These are phyloP conservation scores for Naumovozyma castellii DNA, from an alignment of 805 yeast genomes.

Conservation along the genomic window DNA sequence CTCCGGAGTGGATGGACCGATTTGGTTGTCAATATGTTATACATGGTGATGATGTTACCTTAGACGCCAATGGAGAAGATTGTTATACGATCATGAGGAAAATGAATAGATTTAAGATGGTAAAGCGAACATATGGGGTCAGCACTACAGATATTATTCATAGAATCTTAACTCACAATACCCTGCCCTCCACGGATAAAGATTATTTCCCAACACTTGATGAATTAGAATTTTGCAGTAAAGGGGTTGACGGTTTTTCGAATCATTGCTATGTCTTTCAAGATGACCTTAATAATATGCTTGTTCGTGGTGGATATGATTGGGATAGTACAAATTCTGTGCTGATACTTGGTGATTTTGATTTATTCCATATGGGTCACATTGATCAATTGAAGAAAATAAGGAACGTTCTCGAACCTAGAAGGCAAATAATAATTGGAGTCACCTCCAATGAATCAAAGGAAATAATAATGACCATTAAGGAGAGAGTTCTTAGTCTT, in stretches of 20 bases:
- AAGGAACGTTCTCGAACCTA: slow-evolving; percentile 29
- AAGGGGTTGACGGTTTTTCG: slow-evolving; percentile 49
- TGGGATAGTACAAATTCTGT: slow-evolving; percentile 1
- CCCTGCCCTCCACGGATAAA: slow-evolving; percentile 1
- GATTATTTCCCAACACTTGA: slow-evolving; percentile 8
- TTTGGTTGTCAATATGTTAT: slow-evolving; percentile 83
- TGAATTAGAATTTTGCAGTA: slow-evolving; percentile 43
- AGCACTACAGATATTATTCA: slow-evolving; percentile 93
- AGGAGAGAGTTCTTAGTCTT: slow-evolving; percentile 80
- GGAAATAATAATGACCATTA: slow-evolving; percentile 65
- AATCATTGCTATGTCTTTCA: slow-evolving; percentile 50
- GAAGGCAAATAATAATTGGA: slow-evolving; percentile 49
- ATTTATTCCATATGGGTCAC: slow-evolving; percentile 89
- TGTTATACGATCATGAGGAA: slow-evolving; percentile 81
- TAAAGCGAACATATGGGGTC: slow-evolving; percentile 86
- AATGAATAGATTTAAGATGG: slow-evolving; percentile 78
- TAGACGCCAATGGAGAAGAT: slow-evolving; percentile 92
- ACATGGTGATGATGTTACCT: slow-evolving; percentile 96
- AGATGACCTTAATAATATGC: slow-evolving; percentile 29
- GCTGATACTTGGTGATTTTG: slow-evolving; percentile 71
- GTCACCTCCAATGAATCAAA: slow-evolving; percentile 44
- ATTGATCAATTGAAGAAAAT: slow-evolving; percentile 58
- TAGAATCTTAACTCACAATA: slow-evolving; percentile 50
- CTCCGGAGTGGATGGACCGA: slow-evolving; percentile 62
- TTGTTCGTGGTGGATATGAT: slow-evolving; percentile 15